phyloP scores from a whole-genome alignment of 2,329 filamentous ascomycete genomes.

The Mycosphaerella sp. region DNA sequence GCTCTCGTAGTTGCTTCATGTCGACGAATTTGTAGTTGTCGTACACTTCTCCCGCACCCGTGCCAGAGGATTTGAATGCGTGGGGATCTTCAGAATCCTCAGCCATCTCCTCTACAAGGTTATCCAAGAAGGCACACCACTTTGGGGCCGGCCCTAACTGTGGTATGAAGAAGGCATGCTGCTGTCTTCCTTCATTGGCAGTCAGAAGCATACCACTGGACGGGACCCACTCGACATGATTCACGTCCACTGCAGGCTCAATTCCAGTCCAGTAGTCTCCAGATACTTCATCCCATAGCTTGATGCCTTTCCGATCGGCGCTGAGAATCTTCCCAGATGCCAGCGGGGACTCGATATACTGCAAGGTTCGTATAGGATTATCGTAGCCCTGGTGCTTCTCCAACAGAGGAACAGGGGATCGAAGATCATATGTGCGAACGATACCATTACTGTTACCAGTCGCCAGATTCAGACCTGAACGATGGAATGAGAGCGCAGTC shows the following conservation, averaged over 20 bases:
- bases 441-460: constrained; percentile 84
- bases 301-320: constrained; percentile 92
- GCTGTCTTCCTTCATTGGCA: constrained; percentile 91
- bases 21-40: constrained; percentile 99
- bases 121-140: constrained; percentile 97
- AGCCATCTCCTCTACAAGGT: constrained; percentile 97
- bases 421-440: constrained; percentile 84
- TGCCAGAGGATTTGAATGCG: constrained; percentile 38
- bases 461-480: constrained; percentile 75
- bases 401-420: constrained; percentile 75
- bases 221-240: constrained; percentile 87
- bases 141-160: constrained; percentile 86
- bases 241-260: constrained; percentile 89
- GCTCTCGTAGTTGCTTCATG: constrained; percentile 70
- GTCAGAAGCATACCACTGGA: constrained; percentile 93
- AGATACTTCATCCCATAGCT: constrained; percentile 81
- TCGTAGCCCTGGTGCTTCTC: constrained; percentile 96
- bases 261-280: constrained; percentile 93
- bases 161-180: constrained; percentile 92
- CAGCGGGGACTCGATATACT: constrained; percentile 54
- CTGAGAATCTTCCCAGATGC: constrained; percentile 42
- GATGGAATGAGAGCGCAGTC: constrained; percentile 80
- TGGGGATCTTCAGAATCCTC: constrained; percentile 63
- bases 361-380: constrained; percentile 79
- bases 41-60: constrained; percentile 67